Percentiles rank a stretch among this genome's conserved stretches.
Evolutionary conservation across 2,329 filamentous ascomycete species (phyloP).

Genomic region (Colletotrichum spinosum): DNA sequence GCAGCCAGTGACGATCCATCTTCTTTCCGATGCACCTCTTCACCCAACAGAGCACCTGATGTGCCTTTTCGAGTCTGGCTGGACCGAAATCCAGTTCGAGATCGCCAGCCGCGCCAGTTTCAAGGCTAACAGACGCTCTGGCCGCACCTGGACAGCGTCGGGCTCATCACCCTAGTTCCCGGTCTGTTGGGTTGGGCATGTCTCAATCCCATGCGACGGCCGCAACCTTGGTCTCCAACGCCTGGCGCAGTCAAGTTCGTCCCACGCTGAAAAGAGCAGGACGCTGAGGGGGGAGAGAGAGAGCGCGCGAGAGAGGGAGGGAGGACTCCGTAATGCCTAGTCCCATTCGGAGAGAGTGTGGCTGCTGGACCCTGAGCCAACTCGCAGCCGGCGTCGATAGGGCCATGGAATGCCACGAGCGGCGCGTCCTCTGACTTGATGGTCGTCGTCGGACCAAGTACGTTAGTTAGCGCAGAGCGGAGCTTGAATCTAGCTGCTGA

Average conservation of each 20-base stretch:
- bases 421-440: slow-evolving; percentile 13
- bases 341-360: not conserved
- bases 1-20: slow-evolving; percentile 1
- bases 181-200: not conserved
- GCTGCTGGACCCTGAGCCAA: slow-evolving; percentile 2
- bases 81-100: not conserved
- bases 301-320: too few species aligned
- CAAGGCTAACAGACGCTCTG: slow-evolving; percentile 24
- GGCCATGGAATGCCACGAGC: slow-evolving; percentile 4
- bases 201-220: slow-evolving; percentile 30
- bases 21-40: not conserved
- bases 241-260: slow-evolving; percentile 9
- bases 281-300: too few species aligned
- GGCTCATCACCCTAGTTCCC: slow-evolving; percentile 7
- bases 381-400: slow-evolving; percentile 12
- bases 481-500: not conserved
- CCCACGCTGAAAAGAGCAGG: slow-evolving; percentile 2
- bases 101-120: slow-evolving; percentile 9
- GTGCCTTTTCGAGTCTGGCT: not conserved
- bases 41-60: not conserved
- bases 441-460: not conserved
- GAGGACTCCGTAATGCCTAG: too few species aligned
- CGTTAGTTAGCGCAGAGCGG: slow-evolving; percentile 1
- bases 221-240: slow-evolving; percentile 7
- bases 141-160: slow-evolving; percentile 6